A percentile compares a stretch with the other conserved stretches of the same genome.
Conservation (phyloP, 768 basidiomycete genomes). For the Chalciporus pseudorubinellus region DNA sequence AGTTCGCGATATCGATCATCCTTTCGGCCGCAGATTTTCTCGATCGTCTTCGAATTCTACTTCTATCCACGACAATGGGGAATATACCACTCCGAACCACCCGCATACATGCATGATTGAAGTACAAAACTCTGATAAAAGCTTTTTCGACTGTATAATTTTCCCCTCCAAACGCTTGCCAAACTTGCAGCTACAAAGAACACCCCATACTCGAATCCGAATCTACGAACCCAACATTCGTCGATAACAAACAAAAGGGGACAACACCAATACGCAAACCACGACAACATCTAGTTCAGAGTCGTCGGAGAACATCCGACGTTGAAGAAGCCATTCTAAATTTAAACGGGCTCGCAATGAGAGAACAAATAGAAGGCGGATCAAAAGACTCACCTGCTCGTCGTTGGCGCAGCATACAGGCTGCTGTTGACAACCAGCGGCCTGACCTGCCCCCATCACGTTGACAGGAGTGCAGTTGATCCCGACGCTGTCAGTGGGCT, state of each 20-base stretch:
- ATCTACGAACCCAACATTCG: not conserved
- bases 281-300: conserved; percentile 17
- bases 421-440: conserved; percentile 21
- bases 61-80: too few species aligned
- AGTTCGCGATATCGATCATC: too few species aligned
- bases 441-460: conserved; percentile 17
- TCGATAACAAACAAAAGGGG: conserved; percentile 3
- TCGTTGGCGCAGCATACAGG: conserved; percentile 26
- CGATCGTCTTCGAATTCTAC: too few species aligned
- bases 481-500: conserved; percentile 22
- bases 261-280: not conserved
- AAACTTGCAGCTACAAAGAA: too few species aligned
- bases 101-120: too few species aligned
- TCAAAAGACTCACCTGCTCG: conserved; percentile 14
- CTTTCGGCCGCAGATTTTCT: too few species aligned
- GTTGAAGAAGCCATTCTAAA: conserved; percentile 18
- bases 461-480: conserved; percentile 24
- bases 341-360: not conserved
- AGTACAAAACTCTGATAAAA: not conserved
- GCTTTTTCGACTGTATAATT: not conserved
- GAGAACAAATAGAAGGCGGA: not conserved
- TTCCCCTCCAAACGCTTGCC: not conserved
- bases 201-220: not conserved
- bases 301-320: conserved; percentile 26
- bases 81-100: too few species aligned